These are phyloP conservation scores for Eucalyptus victrix DNA, from an alignment of 345 rosid species.

Conservation along the genomic window DNA sequence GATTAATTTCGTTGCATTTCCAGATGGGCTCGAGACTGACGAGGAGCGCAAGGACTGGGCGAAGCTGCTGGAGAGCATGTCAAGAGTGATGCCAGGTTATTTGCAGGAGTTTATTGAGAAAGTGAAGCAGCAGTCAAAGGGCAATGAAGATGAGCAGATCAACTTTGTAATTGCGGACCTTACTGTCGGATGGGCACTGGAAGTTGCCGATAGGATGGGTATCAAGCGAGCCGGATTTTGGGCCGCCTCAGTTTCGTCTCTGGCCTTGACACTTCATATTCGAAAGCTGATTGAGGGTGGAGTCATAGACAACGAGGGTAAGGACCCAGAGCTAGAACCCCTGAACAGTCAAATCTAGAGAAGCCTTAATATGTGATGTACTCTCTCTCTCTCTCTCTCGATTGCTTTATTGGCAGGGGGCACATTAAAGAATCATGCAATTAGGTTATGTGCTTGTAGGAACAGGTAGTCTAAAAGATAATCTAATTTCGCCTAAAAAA, in stretches of 20 bases:
- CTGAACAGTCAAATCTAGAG: neutral
- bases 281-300: conserved; percentile 5
- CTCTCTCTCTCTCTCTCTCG: no score
- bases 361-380: neutral
- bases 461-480: no score
- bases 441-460: no score
- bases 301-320: conserved; percentile 5
- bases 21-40: conserved; percentile 5
- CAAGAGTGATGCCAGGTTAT: conserved; percentile 1
- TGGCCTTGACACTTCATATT: neutral
- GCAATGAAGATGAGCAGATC: neutral
- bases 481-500: no score
- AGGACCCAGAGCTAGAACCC: neutral
- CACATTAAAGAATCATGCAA: no score
- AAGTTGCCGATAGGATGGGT: conserved; percentile 2
- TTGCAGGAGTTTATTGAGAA: conserved; percentile 1
- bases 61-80: neutral
- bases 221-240: neutral
- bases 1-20: conserved; percentile 1
- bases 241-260: neutral
- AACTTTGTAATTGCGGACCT: conserved; percentile 5
- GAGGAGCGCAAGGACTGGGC: conserved; percentile 1
- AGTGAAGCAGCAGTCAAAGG: neutral
- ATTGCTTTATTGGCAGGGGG: no score
- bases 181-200: neutral